Percentiles rank a stretch among this genome's conserved stretches.
phyloP scores from a whole-genome alignment of 164 flowering plant species.

The Berberis thunbergii region DNA sequence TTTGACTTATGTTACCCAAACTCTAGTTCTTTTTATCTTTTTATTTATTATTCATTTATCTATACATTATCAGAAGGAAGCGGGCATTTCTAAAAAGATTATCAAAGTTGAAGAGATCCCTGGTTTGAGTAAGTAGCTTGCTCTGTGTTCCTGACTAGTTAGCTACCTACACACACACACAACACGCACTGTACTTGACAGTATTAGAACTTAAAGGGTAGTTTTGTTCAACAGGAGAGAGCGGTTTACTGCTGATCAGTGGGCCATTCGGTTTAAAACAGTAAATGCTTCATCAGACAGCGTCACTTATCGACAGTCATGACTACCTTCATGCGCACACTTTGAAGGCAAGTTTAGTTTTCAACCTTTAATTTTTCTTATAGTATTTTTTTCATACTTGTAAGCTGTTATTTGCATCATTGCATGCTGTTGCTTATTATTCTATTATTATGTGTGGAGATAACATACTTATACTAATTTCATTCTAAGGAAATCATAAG shows the following conservation, averaged over 20 bases:
- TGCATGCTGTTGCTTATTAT: too few species aligned
- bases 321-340: slow-evolving; percentile 83
- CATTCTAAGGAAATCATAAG: too few species aligned
- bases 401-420: neutral
- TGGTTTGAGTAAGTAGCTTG: slow-evolving; percentile 68
- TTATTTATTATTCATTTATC: neutral
- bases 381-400: neutral
- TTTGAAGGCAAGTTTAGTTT: slow-evolving; percentile 7
- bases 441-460: too few species aligned
- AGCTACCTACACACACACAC: neutral
- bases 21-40: neutral
- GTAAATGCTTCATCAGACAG: slow-evolving; percentile 46
- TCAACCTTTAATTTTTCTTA: neutral
- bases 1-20: neutral
- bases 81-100: slow-evolving; percentile 64
- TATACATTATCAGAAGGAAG: slow-evolving; percentile 56
- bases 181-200: neutral
- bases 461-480: too few species aligned
- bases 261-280: slow-evolving; percentile 70
- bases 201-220: neutral
- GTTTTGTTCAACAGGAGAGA: slow-evolving; percentile 48
- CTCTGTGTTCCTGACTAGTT: neutral
- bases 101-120: slow-evolving; percentile 87
- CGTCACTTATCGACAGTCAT: slow-evolving; percentile 1
- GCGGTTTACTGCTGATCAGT: slow-evolving; percentile 98